These are phyloP conservation scores for Cutaneotrichosporon curvatum DNA, from an alignment of 1,284 basidiomycete genomes.

Conservation along the genomic window DNA sequence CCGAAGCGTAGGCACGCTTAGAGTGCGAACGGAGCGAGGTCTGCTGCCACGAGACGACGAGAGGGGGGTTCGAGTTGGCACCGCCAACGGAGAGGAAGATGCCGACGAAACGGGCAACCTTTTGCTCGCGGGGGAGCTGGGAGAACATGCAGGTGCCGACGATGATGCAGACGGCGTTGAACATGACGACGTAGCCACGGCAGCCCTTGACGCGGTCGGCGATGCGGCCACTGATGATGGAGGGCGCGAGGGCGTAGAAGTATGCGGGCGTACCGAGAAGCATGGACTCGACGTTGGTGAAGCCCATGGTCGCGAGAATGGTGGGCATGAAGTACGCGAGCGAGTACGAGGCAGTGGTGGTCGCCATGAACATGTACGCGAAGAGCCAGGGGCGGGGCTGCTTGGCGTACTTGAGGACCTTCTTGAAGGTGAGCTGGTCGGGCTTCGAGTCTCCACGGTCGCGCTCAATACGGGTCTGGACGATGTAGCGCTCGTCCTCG, in stretches of 20 bases:
- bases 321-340: constrained; percentile 45
- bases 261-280: constrained; percentile 47
- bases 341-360: constrained; percentile 18
- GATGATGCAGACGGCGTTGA: constrained; percentile 11
- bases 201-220: constrained; percentile 34
- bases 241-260: constrained; percentile 38
- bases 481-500: constrained; percentile 8
- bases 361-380: constrained; percentile 44
- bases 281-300: constrained; percentile 31
- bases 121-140: constrained; percentile 3
- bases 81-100: constrained; percentile 46
- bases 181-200: constrained; percentile 8
- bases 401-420: constrained; percentile 25
- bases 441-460: constrained; percentile 40
- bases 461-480: constrained; percentile 13
- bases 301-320: constrained; percentile 46
- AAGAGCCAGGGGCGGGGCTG: constrained; percentile 48
- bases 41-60: constrained; percentile 37
- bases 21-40: constrained; percentile 47
- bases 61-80: constrained; percentile 30
- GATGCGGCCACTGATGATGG: constrained; percentile 34
- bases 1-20: constrained; percentile 41
- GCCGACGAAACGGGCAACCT: constrained; percentile 22
- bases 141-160: constrained; percentile 17
- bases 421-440: constrained; percentile 41